phyloP scores from a whole-genome alignment of 768 basidiomycete species.

The Pholiota microspora region DNA sequence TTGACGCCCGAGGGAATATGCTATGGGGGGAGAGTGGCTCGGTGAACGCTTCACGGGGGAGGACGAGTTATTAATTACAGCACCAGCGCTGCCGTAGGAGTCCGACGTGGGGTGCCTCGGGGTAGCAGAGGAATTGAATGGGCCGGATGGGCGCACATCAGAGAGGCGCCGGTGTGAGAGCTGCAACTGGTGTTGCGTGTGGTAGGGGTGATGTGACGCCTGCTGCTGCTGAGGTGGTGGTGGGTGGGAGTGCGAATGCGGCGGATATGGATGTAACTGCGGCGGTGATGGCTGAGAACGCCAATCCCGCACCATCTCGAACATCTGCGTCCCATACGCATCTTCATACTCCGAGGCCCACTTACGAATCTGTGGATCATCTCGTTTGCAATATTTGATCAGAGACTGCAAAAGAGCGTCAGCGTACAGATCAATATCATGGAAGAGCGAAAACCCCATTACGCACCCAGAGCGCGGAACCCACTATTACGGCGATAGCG shows the following conservation, averaged over 20 bases:
- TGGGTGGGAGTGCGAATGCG: constrained; percentile 6
- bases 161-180: constrained; percentile 28
- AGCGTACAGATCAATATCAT: constrained; percentile 8
- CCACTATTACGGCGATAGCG: constrained; percentile 38
- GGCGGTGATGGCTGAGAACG: constrained; percentile 35
- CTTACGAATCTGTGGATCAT: constrained; percentile 50
- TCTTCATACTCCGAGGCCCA: constrained; percentile 68
- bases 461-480: constrained; percentile 60
- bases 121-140: constrained; percentile 18
- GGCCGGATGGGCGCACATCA: constrained; percentile 26
- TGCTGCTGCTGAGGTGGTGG: constrained; percentile 17
- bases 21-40: constrained; percentile 23
- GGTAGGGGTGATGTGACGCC: constrained; percentile 15
- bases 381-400: constrained; percentile 60
- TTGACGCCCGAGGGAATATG: constrained; percentile 21
- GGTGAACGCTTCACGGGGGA: constrained; percentile 20
- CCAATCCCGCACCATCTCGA: constrained; percentile 44
- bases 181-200: constrained; percentile 18
- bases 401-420: constrained; percentile 44
- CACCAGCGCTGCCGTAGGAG: constrained; percentile 19
- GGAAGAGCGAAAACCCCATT: constrained; percentile 1
- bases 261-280: constrained; percentile 27
- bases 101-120: constrained; percentile 30
- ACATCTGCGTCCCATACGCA: constrained; percentile 60
- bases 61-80: neutral